A percentile compares a stretch with the other conserved stretches of the same genome.
Evolutionary conservation across 352 stramenopile genomes (phyloP).

Genomic region (Phytophthora quininea): DNA sequence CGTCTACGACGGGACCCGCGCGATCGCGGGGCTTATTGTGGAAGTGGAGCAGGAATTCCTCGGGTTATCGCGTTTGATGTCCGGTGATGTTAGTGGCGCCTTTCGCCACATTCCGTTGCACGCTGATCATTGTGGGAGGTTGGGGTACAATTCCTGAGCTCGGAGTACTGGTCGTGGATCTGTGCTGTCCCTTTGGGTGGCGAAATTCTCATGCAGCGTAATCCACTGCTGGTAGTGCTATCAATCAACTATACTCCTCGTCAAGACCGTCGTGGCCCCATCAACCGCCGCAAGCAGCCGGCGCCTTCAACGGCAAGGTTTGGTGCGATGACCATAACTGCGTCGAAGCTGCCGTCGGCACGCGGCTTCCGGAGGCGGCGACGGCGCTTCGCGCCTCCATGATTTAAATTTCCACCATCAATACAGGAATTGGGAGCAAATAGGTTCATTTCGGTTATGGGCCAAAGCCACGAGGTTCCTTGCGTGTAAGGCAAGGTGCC

Average conservation of each 20-base stretch:
- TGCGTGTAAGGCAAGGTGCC: no score
- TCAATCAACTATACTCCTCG: constrained; percentile 1
- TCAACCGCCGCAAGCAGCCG: not conserved
- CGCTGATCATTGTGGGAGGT: constrained; percentile 3
- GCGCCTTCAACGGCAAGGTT: constrained; percentile 4
- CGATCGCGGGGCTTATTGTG: not conserved
- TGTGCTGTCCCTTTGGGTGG: constrained; percentile 15
- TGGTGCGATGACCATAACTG: constrained; percentile 30
- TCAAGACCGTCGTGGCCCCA: not conserved
- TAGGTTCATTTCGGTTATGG: no score
- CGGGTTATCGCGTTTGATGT: constrained; percentile 1
- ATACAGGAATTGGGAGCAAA: no score
- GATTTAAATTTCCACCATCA: no score
- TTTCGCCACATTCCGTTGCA: constrained; percentile 10
- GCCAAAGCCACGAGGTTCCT: no score
- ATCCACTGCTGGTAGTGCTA: constrained; percentile 7
- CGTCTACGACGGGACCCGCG: constrained; percentile 4
- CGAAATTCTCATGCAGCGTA: constrained; percentile 9
- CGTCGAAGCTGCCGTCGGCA: constrained; percentile 11
- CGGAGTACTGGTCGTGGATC: constrained; percentile 3
- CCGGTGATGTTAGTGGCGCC: constrained; percentile 3
- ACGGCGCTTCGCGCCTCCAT: constrained; percentile 5
- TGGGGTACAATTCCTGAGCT: constrained; percentile 7
- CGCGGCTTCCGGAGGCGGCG: constrained; percentile 8
- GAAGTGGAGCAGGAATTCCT: not conserved